Evolutionary conservation across 163 green algal genomes (phyloP), one percentile per base, ranked within the genome.

Genomic region (Coccomyxa subellipsoidea): DNA sequence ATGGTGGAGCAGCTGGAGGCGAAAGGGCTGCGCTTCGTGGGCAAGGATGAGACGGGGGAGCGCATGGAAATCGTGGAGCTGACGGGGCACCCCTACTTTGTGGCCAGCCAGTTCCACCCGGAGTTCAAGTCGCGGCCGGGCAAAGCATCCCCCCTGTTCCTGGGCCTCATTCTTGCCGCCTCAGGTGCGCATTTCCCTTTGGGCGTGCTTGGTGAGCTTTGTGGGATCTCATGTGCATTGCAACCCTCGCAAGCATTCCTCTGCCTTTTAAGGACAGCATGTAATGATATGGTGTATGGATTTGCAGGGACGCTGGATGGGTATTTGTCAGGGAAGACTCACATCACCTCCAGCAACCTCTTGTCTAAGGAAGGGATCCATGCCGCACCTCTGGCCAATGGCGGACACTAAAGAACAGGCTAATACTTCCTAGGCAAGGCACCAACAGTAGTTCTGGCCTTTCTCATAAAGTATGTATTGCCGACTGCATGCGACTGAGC

Each of bases 61-160:
- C 93, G 97, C 81, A 99, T 99, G 96, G 97, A 99, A 89, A 96
- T 98, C 82, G 84, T 97, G 54, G 95, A 98, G 90, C 86, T 98
- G 78, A 40, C 27, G 8, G 76, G 76, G 12, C 93, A 97, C 86
- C 91, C 92, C 7, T 97, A 93, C 88, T 97, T 90, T 82, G 89
- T 95, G 40, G 93, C 83, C 15, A 85, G 87, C 35, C 93, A 97
- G 81, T 98, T 96, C 84, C 95, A 97, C 83, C 95, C 93, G 15
- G 94, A 98, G 88, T 98, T 96, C 90, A 98, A 98, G 83, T 96
- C 92, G 4, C 87, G 95, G 38, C 96, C 96, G 18, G 90, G 92
- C 75, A 93, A 92, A 80, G 93, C 96, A 40, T 95, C 90, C 2
- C 91, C 96, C 27, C 88, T 98, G 27, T 99, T 99, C 90, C 90